Evolutionary conservation across 2,329 filamentous ascomycete genomes (phyloP).

Genomic region (Apiospora pterosperma): DNA sequence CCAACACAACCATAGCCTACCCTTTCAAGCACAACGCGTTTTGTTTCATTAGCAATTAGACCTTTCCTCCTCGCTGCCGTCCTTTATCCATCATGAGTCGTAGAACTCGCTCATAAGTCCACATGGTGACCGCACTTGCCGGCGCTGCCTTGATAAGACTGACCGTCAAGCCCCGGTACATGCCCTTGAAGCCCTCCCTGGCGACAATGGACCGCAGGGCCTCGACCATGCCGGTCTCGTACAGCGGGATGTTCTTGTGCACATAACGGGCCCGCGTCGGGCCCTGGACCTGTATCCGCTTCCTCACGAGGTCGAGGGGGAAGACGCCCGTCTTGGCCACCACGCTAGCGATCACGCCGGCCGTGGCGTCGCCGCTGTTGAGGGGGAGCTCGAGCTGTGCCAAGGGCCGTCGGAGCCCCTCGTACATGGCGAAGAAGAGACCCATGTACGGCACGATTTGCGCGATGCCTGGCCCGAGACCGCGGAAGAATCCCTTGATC

Average conservation of each 20-base stretch:
- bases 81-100: slow-evolving; percentile 44
- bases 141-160: slow-evolving; percentile 91
- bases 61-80: background rate
- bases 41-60: background rate
- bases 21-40: background rate
- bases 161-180: slow-evolving; percentile 86
- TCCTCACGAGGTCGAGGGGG: slow-evolving; percentile 87
- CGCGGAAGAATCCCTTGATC: slow-evolving; percentile 77
- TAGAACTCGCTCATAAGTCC: slow-evolving; percentile 84
- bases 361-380: slow-evolving; percentile 78
- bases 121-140: slow-evolving; percentile 88
- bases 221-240: slow-evolving; percentile 60
- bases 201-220: slow-evolving; percentile 67
- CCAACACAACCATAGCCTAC: background rate
- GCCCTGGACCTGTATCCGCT: slow-evolving; percentile 92
- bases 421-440: slow-evolving; percentile 89
- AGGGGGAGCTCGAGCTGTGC: slow-evolving; percentile 56
- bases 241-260: slow-evolving; percentile 84
- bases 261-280: slow-evolving; percentile 77
- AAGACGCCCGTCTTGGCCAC: slow-evolving; percentile 88
- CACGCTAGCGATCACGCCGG: slow-evolving; percentile 76
- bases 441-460: slow-evolving; percentile 98
- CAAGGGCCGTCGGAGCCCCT: slow-evolving; percentile 64
- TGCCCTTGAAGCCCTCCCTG: slow-evolving; percentile 71
- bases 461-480: slow-evolving; percentile 73